Evolutionary conservation across 2,329 filamentous ascomycete species (phyloP).

Genomic region (Epichloe uncinata): DNA sequence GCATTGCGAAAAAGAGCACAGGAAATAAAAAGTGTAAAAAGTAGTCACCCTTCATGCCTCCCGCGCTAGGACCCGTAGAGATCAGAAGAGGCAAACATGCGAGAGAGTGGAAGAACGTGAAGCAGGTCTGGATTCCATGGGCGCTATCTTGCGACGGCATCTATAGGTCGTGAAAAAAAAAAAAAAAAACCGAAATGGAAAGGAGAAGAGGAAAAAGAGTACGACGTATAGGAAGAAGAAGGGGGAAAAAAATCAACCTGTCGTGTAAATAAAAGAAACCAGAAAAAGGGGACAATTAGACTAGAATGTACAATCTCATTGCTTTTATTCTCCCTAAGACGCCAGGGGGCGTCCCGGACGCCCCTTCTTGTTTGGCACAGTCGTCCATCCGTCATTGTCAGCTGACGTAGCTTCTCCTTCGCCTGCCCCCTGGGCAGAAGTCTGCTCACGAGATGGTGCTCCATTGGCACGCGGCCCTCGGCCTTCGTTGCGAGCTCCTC

Average conservation of each 20-base stretch:
- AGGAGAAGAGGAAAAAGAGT: not conserved
- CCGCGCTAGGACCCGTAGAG: not conserved
- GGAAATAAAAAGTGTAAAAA: too few relatives aligned
- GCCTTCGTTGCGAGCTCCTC: constrained; percentile 30
- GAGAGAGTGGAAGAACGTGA: constrained; percentile 2
- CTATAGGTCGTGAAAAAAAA: constrained; percentile 18
- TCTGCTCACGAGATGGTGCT: constrained; percentile 22
- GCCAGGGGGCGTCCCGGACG: constrained; percentile 20
- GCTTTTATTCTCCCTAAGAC: constrained; percentile 13
- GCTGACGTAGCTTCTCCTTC: constrained; percentile 20
- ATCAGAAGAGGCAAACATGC: not conserved
- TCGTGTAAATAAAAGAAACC: not conserved
- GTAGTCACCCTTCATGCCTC: not conserved
- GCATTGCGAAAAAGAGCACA: not conserved
- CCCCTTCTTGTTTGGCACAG: constrained; percentile 29
- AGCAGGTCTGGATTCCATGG: constrained; percentile 9
- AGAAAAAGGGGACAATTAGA: not conserved
- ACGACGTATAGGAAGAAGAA: constrained; percentile 8
- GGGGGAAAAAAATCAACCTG: constrained; percentile 13
- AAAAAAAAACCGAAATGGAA: not conserved
- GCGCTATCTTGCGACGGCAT: constrained; percentile 18
- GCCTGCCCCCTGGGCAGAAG: constrained; percentile 19
- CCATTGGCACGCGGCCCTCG: constrained; percentile 36
- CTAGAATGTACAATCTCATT: constrained; percentile 22
- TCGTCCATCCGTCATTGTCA: constrained; percentile 53